Evolutionary conservation across 257 asterid species (phyloP), one percentile per base, ranked within the genome.

Genomic region (Galeopsis tetrahit): DNA sequence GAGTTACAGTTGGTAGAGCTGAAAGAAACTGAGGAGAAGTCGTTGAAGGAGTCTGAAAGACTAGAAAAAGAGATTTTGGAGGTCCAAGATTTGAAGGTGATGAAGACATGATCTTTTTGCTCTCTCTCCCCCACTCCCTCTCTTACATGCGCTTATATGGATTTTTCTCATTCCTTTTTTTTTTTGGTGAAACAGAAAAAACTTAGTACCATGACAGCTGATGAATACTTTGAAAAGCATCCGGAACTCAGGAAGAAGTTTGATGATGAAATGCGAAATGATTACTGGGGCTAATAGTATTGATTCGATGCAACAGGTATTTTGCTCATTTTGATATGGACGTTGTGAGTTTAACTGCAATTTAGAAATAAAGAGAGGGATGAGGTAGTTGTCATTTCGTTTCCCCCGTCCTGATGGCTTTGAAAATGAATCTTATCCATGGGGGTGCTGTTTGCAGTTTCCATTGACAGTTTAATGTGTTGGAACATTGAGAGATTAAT

Each of bases 161-260:
- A 64, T 63, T 64, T 63, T 64, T 78, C 80, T 82, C 71, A 74
- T 57, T 42, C 36, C 11, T 15, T 42, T 0, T 31, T 53, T 58
- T 52, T 31, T 69, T 67, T 66, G 80, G 75, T 70, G 61, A 51
- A 68, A 78, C 96, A 93, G 98, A 79, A 69, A 42, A 88, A 85
- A 73, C 87, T 90, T 10, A 89, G 96, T 40, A 93, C 98, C 63
- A 93, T 90, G 97, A 93, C 98, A 59, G 97, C 97, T 9, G 97
- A 93, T 7, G 98, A 93, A 63, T 93, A 93, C 84, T 93, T 93
- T 60, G 96, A 69, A 46, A 90, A 93, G 90, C 96, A 87, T 72
- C 97, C 98, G 2, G 98, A 93, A 79, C 90, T 93, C 73, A 90
- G 82, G 84, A 86, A 88, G 89, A 77, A 81, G 81, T 85, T 85